Percentiles rank a stretch among this genome's conserved stretches.
Evolutionary conservation across 129 eudicot genomes (phyloP).

Genomic region (Glebionis coronaria): DNA sequence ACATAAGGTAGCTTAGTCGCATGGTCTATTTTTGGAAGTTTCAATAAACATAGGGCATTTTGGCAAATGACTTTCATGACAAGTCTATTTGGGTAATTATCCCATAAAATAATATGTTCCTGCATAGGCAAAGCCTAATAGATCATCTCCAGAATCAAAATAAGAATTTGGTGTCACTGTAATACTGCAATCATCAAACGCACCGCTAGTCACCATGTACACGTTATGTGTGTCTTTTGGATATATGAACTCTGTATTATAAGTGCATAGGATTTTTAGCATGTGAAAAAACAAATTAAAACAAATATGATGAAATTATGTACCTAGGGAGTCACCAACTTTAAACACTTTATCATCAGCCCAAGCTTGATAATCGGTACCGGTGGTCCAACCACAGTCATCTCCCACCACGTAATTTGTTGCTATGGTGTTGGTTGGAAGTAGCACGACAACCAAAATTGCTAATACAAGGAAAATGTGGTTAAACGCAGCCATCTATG

Average conservation of each 20-base stretch:
- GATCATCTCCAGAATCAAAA: not conserved
- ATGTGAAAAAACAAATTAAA: not conserved
- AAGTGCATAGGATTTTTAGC: not conserved
- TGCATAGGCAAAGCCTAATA: not conserved
- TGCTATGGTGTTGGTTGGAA: too few relatives aligned
- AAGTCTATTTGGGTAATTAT: too few relatives aligned
- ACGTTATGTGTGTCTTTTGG: constrained; percentile 33
- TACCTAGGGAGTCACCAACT: constrained; percentile 31
- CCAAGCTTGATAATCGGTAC: constrained; percentile 30
- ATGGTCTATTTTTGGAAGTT: too few relatives aligned
- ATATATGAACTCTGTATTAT: constrained; percentile 32
- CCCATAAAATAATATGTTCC: constrained; percentile 5
- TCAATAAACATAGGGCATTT: too few relatives aligned
- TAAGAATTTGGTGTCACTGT: constrained; percentile 14
- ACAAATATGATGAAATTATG: not conserved
- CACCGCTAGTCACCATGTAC: constrained; percentile 18
- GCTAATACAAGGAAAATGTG: constrained; percentile 3
- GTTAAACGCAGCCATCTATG: not conserved
- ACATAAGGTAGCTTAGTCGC: too few relatives aligned
- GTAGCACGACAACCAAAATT: not conserved
- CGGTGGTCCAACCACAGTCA: constrained; percentile 28
- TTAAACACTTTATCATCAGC: constrained; percentile 23
- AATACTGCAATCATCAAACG: constrained; percentile 19
- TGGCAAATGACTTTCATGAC: too few relatives aligned
- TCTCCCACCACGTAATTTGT: constrained; percentile 23